Evolutionary conservation across 1,284 basidiomycete genomes (phyloP).

Genomic region (Trichosporon faecale): DNA sequence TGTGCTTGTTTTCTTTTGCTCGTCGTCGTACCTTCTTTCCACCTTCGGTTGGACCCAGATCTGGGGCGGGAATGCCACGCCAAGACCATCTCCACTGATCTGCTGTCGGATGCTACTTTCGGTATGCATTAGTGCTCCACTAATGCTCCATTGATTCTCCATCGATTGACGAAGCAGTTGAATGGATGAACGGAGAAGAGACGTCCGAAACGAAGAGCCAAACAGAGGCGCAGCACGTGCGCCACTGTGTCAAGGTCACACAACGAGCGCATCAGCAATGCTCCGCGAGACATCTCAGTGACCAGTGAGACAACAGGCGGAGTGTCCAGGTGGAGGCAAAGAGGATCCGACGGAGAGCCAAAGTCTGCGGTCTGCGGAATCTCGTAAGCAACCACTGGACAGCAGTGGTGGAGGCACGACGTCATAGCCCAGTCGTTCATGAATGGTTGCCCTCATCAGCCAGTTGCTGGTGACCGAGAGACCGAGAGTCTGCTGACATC

Average conservation of each 20-base stretch:
- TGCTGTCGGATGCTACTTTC: neutral
- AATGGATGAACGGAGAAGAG: neutral
- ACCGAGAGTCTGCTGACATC: neutral
- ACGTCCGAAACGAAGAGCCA: neutral
- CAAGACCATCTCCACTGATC: neutral
- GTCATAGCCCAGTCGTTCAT: neutral
- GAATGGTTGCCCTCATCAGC: neutral
- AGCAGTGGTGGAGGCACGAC: conserved; percentile 2
- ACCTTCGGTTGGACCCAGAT: neutral
- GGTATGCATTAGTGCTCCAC: neutral
- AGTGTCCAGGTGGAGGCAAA: neutral
- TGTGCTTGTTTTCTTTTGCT: neutral
- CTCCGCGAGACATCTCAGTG: neutral
- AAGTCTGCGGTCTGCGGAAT: neutral
- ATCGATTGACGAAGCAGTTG: too few relatives aligned
- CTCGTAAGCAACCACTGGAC: neutral
- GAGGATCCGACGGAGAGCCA: neutral
- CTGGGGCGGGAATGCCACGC: neutral
- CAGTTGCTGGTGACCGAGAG: neutral
- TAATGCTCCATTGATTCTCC: neutral
- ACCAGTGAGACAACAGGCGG: neutral
- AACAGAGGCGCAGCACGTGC: neutral
- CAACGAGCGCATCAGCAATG: neutral
- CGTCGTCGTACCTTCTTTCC: neutral
- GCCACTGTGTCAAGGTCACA: neutral